Base-by-base conservation (phyloP, 192 early-diverging fungal genomes). In the Backusella psychrophila region DNA sequence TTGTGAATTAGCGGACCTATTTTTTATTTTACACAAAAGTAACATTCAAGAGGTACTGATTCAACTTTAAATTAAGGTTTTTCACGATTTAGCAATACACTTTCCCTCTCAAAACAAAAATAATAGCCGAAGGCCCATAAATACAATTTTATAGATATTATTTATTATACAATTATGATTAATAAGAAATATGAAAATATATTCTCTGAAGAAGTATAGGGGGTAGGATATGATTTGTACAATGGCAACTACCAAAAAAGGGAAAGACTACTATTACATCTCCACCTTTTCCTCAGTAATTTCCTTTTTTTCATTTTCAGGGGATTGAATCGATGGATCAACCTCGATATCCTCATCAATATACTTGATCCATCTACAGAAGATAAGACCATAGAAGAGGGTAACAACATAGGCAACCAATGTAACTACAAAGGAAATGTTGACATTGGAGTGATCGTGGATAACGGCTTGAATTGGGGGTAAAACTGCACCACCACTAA, bases 381-480 rank as follows among this genome's bases (percentile, higher is more conserved):
- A 74, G n/a, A 75, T 31, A 53, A 74, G 29, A 9, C 69, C 59
- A 49, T 80, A 80, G 56, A 75, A 72, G 17, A 80, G 46, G 9
- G 75, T 74, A 36, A 63, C 67, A 3, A 71, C 74, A 59, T 42
- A 80, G 19, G 73, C 74, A 35, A 75, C 52, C 11, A 80, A 52
- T 15, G 68, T 23, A 6, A 80, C 33, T 9, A 80, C 26, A 66
- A 80, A 80, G 19, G 78, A 74, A 11, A 74, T 59, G 26, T 80
- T 69, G 14, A 75, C 59, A 19, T 46, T 52, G 34, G 38, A 36
- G 23, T 66, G 26, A 36, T 80, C 71, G 19, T 72, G 70, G 46
- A 80, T 77, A 12, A 76, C 34, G n/a, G 71, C 79, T 44, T 80
- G 79, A 7, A 80, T 5, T 6, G 79, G 79, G 0, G 79, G 79